Base-by-base conservation (phyloP, 2,329 filamentous ascomycete genomes). In the Cyphellophora europaea region DNA sequence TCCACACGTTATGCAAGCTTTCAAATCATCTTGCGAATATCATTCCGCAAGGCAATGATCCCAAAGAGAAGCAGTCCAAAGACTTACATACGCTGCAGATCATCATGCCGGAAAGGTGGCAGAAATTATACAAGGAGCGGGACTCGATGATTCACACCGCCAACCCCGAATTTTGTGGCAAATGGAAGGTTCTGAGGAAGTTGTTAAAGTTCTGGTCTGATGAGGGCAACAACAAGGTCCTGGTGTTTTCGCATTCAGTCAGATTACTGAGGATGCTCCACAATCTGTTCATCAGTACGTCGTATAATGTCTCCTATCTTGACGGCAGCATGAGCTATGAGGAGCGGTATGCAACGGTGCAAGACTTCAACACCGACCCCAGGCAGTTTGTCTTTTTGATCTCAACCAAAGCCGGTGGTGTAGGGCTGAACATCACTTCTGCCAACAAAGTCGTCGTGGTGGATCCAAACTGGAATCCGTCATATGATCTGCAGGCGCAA, bases 361-460 rank as follows among this genome's bases (percentile, higher is more conserved):
- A 93, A 52, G 80, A 86, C 31, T 98, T 94, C 71, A 98, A 98
- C 55, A 74, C 82, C 1, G 81, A 94, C 51, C 76, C 86, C 0
- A 71, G 69, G 3, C 85, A 91, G 51, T 98, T 98, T 51, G 87
- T 95, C 4, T 98, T 98, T 50, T 68, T 98, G 13, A 95, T 98
- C 50, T 93, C 84, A 14, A 95, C 91, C 5, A 85, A 82, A 53
- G 88, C 91, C 3, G 91, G 91, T 15, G 91, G 91, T 4, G 82
- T 95, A 1, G 91, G 91, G 0, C 67, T 98, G 17, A 98, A 98
- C 54, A 96, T 98, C 53, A 94, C 89, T 0, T 91, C 86, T 2
- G 91, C 91, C 2, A 98, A 98, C 61, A 96, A 96, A 60, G 91
- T 98, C 0, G 89, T 98, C 27, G 85, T 98, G 21, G 79, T 96